Base-by-base conservation (phyloP, 306 rosid genomes). In the Prosopis cineraria region DNA sequence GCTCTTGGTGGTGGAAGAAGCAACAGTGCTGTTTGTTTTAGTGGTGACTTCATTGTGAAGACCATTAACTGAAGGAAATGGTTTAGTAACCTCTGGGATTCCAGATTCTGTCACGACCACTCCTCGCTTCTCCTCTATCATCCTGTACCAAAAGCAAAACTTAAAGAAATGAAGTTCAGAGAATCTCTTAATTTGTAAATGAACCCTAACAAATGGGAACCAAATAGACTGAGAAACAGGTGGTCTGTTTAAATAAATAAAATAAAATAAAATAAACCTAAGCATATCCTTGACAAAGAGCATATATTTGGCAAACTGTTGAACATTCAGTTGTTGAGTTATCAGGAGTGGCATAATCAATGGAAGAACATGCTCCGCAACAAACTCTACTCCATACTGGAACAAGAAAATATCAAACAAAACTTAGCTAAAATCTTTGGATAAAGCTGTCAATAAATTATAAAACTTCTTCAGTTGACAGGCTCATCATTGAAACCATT, bases 261-360 rank as follows among this genome's bases (percentile, higher is more conserved):
- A 4, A 36, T 1, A n/a, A 52, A 52, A 39, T 39, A 39, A 36
- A n/a, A 20, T 52, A 52, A 52, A 96, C 98, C 92, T 93, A 79
- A 96, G 90, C 79, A 91, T 91, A 81, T 96, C 93, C 91, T 93
- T 96, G 78, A 96, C 98, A 89, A 96, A 96, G 78, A 93, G 93
- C 98, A 96, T 93, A 86, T 93, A 93, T 84, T 96, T 96, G 36
- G 99, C 97, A 85, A 96, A 96, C 86, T 96, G 99, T 91, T 93
- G 99, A 78, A 93, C 92, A 41, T 96, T 96, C 75, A 96, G 79
- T 70, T 96, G 99, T 87, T 91, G 97, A 84, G 97, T 90, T 16
- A 90, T 90, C 78, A 96, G 90, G 73, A 91, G 97, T 43, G 98
- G 99, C 53, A 67, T 75, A 68, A 96, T 83, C 63, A 93, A 77